Evolutionary conservation across 2,329 filamentous ascomycete species (phyloP), one percentile per base, ranked within the genome.

Genomic region (Septoria petroselini): DNA sequence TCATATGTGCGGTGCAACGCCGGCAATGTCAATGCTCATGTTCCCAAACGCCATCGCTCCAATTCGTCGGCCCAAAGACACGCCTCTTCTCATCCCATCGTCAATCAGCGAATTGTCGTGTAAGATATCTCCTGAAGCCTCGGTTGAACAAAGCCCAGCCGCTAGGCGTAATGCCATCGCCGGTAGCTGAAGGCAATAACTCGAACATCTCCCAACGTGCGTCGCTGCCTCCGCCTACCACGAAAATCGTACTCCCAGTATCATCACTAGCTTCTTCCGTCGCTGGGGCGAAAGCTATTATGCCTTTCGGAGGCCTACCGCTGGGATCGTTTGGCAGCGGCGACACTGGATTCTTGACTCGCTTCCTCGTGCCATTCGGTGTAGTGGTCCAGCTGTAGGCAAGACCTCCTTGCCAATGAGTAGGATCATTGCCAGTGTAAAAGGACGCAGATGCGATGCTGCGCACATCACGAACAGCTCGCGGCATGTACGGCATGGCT

Each of bases 381-480:
- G 60, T 72, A 65, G 53, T 62, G 1, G 63, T 65, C 53, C 57
- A 62, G 19, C 54, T 60, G 42, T 62, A 55, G 2, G 50, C 49
- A 9, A 59, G 54, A 7, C 62, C 58, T n/a, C 61, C 60, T 49
- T 70, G 67, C 65, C 66, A 72, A 61, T 50, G 72, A 65, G 35
- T 66, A 59, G 77, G 73, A 21, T 95, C 89, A 25, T 93, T 85
- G 2, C 88, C 88, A 30, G 89, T 84, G 61, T 93, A 85, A 61
- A 97, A 97, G 27, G 84, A 83, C 2, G 82, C 80, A 33, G 84
- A 88, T 3, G 88, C 80, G 62, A 91, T 91, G 0, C 88, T 94
- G 67, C 96, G 95, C 7, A 85, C 79, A 58, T 97, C 93, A 1
- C 88, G 91, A 66, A 97, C 94, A 23, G 93, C 78, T 34, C 87